Base-by-base conservation (phyloP, 768 basidiomycete species). In the Hemileccinum impolitum region DNA sequence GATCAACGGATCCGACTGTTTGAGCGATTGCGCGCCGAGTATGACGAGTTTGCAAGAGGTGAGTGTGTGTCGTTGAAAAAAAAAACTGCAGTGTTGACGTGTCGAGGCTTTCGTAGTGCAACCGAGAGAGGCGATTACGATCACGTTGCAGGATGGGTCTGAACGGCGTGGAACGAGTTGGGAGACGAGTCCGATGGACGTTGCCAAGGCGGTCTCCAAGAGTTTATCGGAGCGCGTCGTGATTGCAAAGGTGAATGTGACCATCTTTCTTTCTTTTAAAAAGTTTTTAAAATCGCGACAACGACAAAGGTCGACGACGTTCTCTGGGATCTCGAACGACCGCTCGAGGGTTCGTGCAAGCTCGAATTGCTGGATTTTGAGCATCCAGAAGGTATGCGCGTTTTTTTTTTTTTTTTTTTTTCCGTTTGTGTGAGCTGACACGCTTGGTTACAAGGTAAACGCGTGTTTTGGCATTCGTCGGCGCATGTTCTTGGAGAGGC, bases 391-490 rank as follows among this genome's bases (percentile, higher is more conserved):
- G 93, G 91, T 84, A 47, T 28, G 68, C 6, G 19, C 21, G 50
- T 15, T 1, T 15, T 38, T 18, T 17, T 42, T 12, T 5, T 23
- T 6, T 15, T 1, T 15, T 38, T 18, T 17, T 42, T 12, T 5
- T 23, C 23, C 6, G 13, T 23, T 17, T 10, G 23, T 42, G 17
- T 25, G 41, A 37, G 37, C 13, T 41, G 17, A 53, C 36, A 21
- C 32, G 38, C 11, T 21, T 15, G 25, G 21, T 32, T n/a, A n/a
- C 1, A 85, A 47, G 94, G 95, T 51, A 94, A 97, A 70, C 87
- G 86, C 60, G 96, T 99, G 8, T 99, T 98, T 76, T 99, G 96
- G 96, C 96, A 98, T 68, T 98, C 96, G 15, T 97, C 94, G 21
- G 96, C 96, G 0, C 96, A 98, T 70, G 93, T 98, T 48, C 79